Evolutionary conservation across 257 asterid genomes (phyloP).

Genomic region (Solanum rostratum): DNA sequence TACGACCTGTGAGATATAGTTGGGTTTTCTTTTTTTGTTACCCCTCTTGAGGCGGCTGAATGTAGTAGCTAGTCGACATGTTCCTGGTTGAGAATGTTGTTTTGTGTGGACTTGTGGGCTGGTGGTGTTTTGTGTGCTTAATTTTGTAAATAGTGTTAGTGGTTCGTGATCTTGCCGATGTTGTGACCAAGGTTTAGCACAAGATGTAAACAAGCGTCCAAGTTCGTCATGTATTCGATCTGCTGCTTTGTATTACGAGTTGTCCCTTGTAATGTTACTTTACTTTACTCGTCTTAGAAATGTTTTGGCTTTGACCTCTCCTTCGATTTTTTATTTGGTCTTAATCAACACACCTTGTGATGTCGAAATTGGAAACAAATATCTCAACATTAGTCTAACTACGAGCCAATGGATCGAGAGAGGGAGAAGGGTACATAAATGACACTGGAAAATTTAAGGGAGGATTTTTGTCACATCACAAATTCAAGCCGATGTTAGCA

Average conservation of each 20-base stretch:
- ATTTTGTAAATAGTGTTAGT: constrained; percentile 8
- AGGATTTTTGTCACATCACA: neutral
- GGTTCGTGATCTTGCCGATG: neutral
- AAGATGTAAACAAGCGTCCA: neutral
- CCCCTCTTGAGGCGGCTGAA: constrained; percentile 5
- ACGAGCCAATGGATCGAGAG: neutral
- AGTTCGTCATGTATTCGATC: neutral
- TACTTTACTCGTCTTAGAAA: neutral
- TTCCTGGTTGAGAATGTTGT: constrained; percentile 3
- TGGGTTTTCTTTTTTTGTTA: neutral
- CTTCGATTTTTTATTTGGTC: too few species aligned
- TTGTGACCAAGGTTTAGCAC: neutral
- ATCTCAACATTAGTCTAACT: neutral
- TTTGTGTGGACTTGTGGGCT: neutral
- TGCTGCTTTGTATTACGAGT: neutral
- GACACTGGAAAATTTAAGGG: neutral
- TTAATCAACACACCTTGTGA: neutral
- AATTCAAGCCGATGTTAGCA: neutral
- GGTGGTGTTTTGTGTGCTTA: neutral
- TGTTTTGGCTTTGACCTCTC: neutral
- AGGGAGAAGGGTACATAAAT: neutral
- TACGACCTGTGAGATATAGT: constrained; percentile 64
- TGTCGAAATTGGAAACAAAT: neutral
- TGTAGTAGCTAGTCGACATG: neutral
- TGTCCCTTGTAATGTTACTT: neutral